Percentiles rank a stretch among this genome's conserved stretches.
These are phyloP conservation scores for Ogataea hybrid DNA, from an alignment of 1,139 yeast species.

Conservation along the genomic window DNA sequence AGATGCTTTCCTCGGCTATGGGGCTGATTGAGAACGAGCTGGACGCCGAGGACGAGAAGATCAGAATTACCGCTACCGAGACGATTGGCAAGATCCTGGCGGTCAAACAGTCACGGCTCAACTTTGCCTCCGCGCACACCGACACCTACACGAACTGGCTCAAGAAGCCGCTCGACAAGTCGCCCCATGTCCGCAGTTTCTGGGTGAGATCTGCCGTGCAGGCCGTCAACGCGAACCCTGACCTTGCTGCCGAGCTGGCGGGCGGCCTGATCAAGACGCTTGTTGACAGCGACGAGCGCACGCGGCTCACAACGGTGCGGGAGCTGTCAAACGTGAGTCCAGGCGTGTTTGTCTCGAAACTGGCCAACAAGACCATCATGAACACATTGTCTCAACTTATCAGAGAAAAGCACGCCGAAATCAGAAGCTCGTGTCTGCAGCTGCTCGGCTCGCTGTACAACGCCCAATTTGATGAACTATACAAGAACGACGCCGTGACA, in stretches of 20 bases:
- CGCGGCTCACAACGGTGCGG: constrained; percentile 59
- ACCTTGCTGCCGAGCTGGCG: constrained; percentile 49
- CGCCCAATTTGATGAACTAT: constrained; percentile 29
- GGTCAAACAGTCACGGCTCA: constrained; percentile 45
- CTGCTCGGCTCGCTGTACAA: constrained; percentile 57
- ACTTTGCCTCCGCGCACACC: constrained; percentile 58
- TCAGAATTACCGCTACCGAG: constrained; percentile 68
- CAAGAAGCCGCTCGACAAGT: constrained; percentile 69
- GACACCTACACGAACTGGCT: constrained; percentile 72
- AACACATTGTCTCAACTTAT: constrained; percentile 57
- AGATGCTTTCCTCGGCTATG: constrained; percentile 67
- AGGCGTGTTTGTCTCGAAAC: constrained; percentile 35
- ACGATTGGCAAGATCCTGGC: constrained; percentile 70
- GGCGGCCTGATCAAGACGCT: constrained; percentile 66
- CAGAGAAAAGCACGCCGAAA: constrained; percentile 65
- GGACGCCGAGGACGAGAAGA: constrained; percentile 62
- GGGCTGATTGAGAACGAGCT: constrained; percentile 82
- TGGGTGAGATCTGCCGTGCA: constrained; percentile 65
- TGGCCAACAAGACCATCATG: constrained; percentile 47
- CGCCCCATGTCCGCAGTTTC: constrained; percentile 58
- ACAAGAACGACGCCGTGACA: constrained; percentile 30
- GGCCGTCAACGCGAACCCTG: constrained; percentile 46
- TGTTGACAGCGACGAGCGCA: constrained; percentile 74
- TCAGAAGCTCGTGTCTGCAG: constrained; percentile 61
- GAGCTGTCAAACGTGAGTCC: constrained; percentile 21